Conservation (phyloP, 164 flowering plant species). For the Vitis rupestris region DNA sequence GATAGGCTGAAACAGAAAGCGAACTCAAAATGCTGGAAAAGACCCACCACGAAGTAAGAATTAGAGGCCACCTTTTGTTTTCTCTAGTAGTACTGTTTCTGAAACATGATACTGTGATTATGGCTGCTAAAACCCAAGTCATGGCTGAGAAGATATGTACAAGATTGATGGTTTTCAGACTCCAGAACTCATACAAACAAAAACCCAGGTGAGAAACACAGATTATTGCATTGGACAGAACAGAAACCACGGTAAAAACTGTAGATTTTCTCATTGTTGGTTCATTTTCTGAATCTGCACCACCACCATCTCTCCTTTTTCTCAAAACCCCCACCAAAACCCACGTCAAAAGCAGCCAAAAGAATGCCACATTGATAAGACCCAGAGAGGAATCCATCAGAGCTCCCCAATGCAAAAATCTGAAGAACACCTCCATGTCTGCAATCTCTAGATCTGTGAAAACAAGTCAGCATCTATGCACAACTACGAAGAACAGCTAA, state of each 20-base stretch:
- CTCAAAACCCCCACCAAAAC: slow-evolving; percentile 32
- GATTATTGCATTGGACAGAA: slow-evolving; percentile 35
- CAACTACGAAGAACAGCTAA: background rate
- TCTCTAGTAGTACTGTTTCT: slow-evolving; percentile 20
- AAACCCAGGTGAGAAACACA: slow-evolving; percentile 36
- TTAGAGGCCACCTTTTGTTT: slow-evolving; percentile 49
- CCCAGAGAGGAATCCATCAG: slow-evolving; percentile 33
- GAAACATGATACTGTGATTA: slow-evolving; percentile 26
- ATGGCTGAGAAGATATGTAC: slow-evolving; percentile 22
- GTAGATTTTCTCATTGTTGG: slow-evolving; percentile 7
- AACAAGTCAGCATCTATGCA: background rate
- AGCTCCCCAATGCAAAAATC: background rate
- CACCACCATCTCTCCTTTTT: slow-evolving; percentile 22
- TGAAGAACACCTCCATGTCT: background rate
- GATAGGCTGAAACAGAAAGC: slow-evolving; percentile 23
- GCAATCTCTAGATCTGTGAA: slow-evolving; percentile 4
- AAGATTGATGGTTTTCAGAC: slow-evolving; percentile 8
- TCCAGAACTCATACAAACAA: slow-evolving; percentile 37
- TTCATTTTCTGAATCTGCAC: slow-evolving; percentile 4
- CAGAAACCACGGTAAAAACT: slow-evolving; percentile 14
- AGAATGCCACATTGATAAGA: slow-evolving; percentile 25
- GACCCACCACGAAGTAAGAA: slow-evolving; percentile 62
- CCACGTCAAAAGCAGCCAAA: slow-evolving; percentile 40
- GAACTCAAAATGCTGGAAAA: slow-evolving; percentile 26
- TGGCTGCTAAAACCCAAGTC: slow-evolving; percentile 48